A percentile compares a stretch with the other conserved stretches of the same genome.
Conservation (phyloP, 257 asterid genomes). For the Salvia hispanica region DNA sequence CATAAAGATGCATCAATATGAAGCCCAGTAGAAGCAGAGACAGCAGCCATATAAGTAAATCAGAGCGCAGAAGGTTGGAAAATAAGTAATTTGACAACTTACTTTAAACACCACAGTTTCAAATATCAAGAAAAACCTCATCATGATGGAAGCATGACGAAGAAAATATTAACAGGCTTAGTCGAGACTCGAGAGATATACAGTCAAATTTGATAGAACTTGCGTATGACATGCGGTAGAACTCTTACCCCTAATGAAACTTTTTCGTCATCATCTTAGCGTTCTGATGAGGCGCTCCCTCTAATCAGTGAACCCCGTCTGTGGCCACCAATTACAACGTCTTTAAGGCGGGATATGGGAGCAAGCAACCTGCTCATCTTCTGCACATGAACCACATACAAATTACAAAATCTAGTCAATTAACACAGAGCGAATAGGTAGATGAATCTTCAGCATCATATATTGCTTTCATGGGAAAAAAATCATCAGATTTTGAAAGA, state of each 20-base stretch:
- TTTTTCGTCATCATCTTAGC: slow-evolving; percentile 47
- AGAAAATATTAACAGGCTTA: slow-evolving; percentile 30
- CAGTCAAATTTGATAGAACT: slow-evolving; percentile 10
- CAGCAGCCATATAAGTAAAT: background rate
- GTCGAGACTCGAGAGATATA: slow-evolving; percentile 1
- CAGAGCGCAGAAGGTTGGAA: background rate
- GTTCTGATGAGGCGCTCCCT: slow-evolving; percentile 46
- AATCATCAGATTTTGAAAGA: background rate
- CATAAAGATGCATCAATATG: background rate
- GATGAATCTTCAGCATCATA: background rate
- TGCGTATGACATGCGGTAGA: slow-evolving; percentile 15
- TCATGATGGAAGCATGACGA: slow-evolving; percentile 15
- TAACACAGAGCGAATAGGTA: background rate
- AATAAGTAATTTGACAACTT: background rate
- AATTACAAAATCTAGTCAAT: background rate
- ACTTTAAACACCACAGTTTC: slow-evolving; percentile 12
- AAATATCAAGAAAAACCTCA: background rate
- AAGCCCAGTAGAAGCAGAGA: background rate
- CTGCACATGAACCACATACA: slow-evolving; percentile 33
- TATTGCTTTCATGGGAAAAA: background rate
- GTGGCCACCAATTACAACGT: slow-evolving; percentile 55
- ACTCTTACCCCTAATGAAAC: slow-evolving; percentile 15
- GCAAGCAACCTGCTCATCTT: slow-evolving; percentile 53
- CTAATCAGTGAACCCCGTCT: slow-evolving; percentile 51
- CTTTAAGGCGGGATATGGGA: slow-evolving; percentile 63